phyloP scores from a whole-genome alignment of 345 rosid genomes.

The Syzygium aromaticum region DNA sequence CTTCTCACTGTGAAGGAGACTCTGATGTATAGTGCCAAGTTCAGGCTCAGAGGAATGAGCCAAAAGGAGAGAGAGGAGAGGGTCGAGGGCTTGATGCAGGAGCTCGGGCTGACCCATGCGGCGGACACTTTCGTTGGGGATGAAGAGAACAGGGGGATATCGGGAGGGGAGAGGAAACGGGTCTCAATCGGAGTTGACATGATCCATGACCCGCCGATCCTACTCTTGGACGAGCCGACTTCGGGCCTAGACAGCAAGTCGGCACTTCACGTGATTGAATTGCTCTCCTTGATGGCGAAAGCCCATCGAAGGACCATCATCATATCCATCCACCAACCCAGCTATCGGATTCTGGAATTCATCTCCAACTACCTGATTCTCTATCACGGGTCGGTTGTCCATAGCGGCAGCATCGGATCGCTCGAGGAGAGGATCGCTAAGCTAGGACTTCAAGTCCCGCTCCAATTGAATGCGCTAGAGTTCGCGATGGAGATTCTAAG shows the following conservation, averaged over 20 bases:
- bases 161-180: slow-evolving; percentile 79
- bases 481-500: slow-evolving; percentile 80
- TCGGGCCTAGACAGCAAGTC: slow-evolving; percentile 83
- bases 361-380: slow-evolving; percentile 58
- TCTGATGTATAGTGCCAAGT: slow-evolving; percentile 65
- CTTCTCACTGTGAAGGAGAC: slow-evolving; percentile 83
- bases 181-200: slow-evolving; percentile 82
- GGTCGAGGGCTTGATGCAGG: slow-evolving; percentile 57
- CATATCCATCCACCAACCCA: slow-evolving; percentile 64
- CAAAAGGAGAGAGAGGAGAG: slow-evolving; percentile 44
- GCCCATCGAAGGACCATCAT: slow-evolving; percentile 47
- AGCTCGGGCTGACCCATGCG: slow-evolving; percentile 55
- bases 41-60: slow-evolving; percentile 48
- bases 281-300: slow-evolving; percentile 65
- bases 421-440: slow-evolving; percentile 52
- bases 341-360: slow-evolving; percentile 63
- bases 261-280: slow-evolving; percentile 77
- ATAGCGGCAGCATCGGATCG: slow-evolving; percentile 44
- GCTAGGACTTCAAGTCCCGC: slow-evolving; percentile 59
- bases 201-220: slow-evolving; percentile 69
- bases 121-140: slow-evolving; percentile 45
- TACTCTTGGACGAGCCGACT: slow-evolving; percentile 87
- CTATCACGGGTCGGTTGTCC: slow-evolving; percentile 42
- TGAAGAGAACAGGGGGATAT: slow-evolving; percentile 64
- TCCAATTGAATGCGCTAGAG: slow-evolving; percentile 62